Base-by-base conservation (phyloP, 1,139 yeast genomes). In the Geotrichum citri-aurantii region DNA sequence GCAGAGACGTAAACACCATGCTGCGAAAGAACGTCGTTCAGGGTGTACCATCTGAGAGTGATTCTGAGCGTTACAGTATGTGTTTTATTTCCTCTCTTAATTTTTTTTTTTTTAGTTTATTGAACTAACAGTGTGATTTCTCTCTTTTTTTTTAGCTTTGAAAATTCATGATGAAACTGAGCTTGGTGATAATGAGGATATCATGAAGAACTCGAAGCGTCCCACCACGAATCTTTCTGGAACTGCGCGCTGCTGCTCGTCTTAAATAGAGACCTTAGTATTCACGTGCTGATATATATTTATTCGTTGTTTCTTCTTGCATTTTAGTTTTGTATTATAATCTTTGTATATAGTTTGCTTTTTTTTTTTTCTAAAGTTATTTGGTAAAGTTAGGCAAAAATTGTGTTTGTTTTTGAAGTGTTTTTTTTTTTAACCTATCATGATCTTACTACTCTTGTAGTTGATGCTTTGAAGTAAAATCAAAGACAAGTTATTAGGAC, bases 121-220 rank as follows among this genome's bases (percentile, higher is more conserved):
- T 19, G 12, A 12, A 46, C 37, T 29, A 40, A 40, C 55, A 37
- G 1, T 23, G 8, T 44, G 7, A 14, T 21, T 42, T 10, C n/a
- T n/a, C n/a, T n/a, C n/a, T n/a, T 31, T 10, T n/a, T 27, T 31
- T n/a, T 31, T 51, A 69, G 71, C 75, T 59, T 76, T 91, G 67
- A 85, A 86, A 64, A 85, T 93, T 66, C 97, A 90, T 69, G 76
- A 82, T 56, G 82, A 86, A 56, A 88, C 95, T 0, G 98, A 93
- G 72, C 77, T 92, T 57, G 98, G 98, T 14, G 97, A 91, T 69
- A 93, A 93, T 71, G 96, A 84, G 21, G 74, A 78, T 51, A 74
- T 83, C 59, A 81, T 79, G 66, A 64, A 63, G 47, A 55, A 50
- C 24, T 52, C 56, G n/a, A 55, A 55, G 26, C 21, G 61, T 26